phyloP scores from a whole-genome alignment of 2,329 filamentous ascomycete species.

The Penicillium janthinellum region DNA sequence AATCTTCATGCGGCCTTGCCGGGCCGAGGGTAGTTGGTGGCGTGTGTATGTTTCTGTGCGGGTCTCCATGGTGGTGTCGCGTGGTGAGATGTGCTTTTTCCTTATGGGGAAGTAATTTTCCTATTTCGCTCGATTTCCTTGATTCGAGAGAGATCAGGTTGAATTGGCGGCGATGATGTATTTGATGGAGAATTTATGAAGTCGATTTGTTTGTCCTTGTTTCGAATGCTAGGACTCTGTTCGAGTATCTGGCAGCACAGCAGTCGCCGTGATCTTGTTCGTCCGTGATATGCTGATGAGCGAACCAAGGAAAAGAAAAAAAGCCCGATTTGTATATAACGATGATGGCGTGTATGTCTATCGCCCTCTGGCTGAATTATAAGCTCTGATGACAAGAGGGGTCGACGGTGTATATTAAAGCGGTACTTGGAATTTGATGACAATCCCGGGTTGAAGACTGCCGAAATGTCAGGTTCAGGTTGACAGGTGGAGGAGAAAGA shows the following conservation, averaged over 20 bases:
- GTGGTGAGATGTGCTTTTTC: not conserved
- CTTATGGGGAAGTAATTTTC: not conserved
- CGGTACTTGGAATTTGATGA: not conserved
- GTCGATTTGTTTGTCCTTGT: not conserved
- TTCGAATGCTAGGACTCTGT: not conserved
- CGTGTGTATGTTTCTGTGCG: conserved; percentile 20
- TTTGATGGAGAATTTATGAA: not conserved
- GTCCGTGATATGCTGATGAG: not conserved
- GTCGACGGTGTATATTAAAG: not conserved
- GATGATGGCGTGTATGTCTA: not conserved
- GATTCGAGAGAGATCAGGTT: not conserved
- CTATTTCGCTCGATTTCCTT: not conserved
- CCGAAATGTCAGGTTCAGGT: not conserved
- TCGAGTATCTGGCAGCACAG: not conserved
- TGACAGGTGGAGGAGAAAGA: not conserved
- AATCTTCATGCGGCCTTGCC: conserved; percentile 38
- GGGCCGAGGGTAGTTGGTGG: conserved; percentile 25
- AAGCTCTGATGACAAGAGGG: not conserved
- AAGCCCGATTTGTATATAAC: not conserved
- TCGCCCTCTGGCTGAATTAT: not conserved
- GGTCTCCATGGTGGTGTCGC: conserved; percentile 15
- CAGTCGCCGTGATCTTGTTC: not conserved
- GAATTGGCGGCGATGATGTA: not conserved
- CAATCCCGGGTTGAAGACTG: not conserved
- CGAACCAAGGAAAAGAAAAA: not conserved